Conservation (phyloP, 1,139 yeast genomes). For the Kodamaea ohmeri region DNA sequence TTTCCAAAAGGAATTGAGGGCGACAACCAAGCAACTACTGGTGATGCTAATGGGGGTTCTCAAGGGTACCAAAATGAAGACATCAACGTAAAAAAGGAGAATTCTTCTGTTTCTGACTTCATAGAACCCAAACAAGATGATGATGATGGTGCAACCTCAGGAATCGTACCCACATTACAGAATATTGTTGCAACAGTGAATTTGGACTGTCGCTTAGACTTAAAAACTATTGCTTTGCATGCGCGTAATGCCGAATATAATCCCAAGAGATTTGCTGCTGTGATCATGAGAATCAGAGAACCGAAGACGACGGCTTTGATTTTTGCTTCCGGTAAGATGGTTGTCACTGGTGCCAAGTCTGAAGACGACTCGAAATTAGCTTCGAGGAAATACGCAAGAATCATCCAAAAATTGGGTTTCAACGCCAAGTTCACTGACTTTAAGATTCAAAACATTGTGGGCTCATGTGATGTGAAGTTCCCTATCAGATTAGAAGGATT, state of each 20-base stretch:
- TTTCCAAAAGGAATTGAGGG: constrained; percentile 52
- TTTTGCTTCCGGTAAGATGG: constrained; percentile 99
- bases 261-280: constrained; percentile 98
- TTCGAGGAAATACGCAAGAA: constrained; percentile 95
- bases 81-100: constrained; percentile 27
- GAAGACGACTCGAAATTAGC: constrained; percentile 98
- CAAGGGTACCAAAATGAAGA: constrained; percentile 9
- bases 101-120: constrained; percentile 23
- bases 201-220: constrained; percentile 90
- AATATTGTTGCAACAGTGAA: constrained; percentile 98
- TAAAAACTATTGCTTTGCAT: constrained; percentile 95
- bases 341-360: constrained; percentile 98
- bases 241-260: constrained; percentile 99
- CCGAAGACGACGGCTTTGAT: constrained; percentile 98
- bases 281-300: constrained; percentile 97
- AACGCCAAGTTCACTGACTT: constrained; percentile 95
- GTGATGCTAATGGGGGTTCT: constrained; percentile 15
- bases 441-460: constrained; percentile 96
- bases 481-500: constrained; percentile 97
- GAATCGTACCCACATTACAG: constrained; percentile 93
- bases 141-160: constrained; percentile 75
- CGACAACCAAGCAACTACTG: constrained; percentile 15
- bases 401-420: constrained; percentile 95
- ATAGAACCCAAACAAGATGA: constrained; percentile 48
- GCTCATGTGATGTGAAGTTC: constrained; percentile 97